Evolutionary conservation across 2,329 filamentous ascomycete species (phyloP).

Genomic region (Ceratocystis albifundus): DNA sequence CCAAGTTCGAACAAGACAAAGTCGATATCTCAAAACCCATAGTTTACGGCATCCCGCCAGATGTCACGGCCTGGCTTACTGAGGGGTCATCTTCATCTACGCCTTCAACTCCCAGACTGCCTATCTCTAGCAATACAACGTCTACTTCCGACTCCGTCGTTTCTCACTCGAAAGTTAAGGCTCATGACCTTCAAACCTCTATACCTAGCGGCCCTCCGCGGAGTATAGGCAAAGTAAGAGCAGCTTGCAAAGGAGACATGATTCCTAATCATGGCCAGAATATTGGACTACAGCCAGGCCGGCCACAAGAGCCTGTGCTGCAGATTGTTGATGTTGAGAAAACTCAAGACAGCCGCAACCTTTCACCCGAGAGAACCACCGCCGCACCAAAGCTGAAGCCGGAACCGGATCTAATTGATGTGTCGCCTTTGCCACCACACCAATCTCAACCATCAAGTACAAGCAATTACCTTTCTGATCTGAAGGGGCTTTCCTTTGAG

Average conservation of each 20-base stretch:
- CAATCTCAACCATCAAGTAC: not conserved
- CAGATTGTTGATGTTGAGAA: not conserved
- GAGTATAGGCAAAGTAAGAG: not conserved
- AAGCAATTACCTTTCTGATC: not conserved
- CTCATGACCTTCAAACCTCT: not conserved
- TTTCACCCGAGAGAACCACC: not conserved
- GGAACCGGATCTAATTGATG: not conserved
- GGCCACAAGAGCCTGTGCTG: not conserved
- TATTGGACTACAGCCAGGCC: not conserved
- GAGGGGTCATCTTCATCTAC: not conserved
- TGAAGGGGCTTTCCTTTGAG: not conserved
- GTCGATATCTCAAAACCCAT: not conserved
- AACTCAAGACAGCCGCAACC: not conserved
- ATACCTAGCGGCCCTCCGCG: no score
- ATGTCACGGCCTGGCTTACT: not conserved
- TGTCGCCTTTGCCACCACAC: not conserved
- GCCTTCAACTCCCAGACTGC: not conserved
- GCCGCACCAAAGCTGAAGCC: not conserved
- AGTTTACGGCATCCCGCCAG: not conserved
- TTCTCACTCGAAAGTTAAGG: not conserved
- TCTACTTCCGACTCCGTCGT: not conserved
- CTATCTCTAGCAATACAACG: not conserved
- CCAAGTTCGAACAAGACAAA: not conserved
- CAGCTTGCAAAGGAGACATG: not conserved
- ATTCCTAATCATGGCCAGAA: not conserved